These are phyloP conservation scores for Penicillium vulpinum DNA, from an alignment of 2,329 filamentous ascomycete species.

Conservation along the genomic window DNA sequence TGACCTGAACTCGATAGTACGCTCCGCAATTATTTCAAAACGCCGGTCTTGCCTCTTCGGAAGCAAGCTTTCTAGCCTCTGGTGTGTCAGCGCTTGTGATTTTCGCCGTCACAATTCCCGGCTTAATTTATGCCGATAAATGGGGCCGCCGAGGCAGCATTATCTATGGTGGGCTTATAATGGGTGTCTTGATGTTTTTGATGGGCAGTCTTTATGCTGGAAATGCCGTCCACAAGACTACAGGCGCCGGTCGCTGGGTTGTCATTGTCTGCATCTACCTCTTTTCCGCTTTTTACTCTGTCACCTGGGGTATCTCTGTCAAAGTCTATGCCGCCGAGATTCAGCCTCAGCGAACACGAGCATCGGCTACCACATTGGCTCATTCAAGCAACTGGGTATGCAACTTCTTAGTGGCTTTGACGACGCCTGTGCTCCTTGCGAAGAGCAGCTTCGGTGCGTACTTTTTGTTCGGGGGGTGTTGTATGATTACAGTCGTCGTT, in stretches of 20 bases:
- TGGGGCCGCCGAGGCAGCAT: slow-evolving; percentile 59
- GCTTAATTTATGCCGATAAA: slow-evolving; percentile 56
- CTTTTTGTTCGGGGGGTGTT: slow-evolving; percentile 48
- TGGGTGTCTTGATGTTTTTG: slow-evolving; percentile 44
- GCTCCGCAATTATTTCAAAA: slow-evolving; percentile 61
- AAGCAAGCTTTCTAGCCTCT: slow-evolving; percentile 61
- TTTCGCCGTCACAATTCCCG: slow-evolving; percentile 58
- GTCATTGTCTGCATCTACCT: slow-evolving; percentile 28
- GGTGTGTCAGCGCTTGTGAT: slow-evolving; percentile 62
- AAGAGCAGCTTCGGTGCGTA: slow-evolving; percentile 48
- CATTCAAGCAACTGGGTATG: slow-evolving; percentile 54
- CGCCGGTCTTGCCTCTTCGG: slow-evolving; percentile 57
- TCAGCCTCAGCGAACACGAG: slow-evolving; percentile 56
- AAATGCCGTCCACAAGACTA: slow-evolving; percentile 28
- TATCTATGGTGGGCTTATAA: slow-evolving; percentile 54
- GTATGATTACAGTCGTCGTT: slow-evolving; percentile 42
- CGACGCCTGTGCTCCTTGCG: slow-evolving; percentile 46
- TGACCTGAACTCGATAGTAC: slow-evolving; percentile 45
- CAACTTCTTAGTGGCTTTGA: slow-evolving; percentile 49
- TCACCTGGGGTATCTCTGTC: slow-evolving; percentile 56
- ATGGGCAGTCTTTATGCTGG: slow-evolving; percentile 38
- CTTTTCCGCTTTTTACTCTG: slow-evolving; percentile 28
- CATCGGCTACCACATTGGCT: slow-evolving; percentile 55
- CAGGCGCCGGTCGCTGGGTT: slow-evolving; percentile 33
- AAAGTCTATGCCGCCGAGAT: slow-evolving; percentile 62